Percentiles rank a stretch among this genome's conserved stretches.
These are phyloP conservation scores for Pyrus hybrid DNA, from an alignment of 331 rosid species.

Conservation along the genomic window DNA sequence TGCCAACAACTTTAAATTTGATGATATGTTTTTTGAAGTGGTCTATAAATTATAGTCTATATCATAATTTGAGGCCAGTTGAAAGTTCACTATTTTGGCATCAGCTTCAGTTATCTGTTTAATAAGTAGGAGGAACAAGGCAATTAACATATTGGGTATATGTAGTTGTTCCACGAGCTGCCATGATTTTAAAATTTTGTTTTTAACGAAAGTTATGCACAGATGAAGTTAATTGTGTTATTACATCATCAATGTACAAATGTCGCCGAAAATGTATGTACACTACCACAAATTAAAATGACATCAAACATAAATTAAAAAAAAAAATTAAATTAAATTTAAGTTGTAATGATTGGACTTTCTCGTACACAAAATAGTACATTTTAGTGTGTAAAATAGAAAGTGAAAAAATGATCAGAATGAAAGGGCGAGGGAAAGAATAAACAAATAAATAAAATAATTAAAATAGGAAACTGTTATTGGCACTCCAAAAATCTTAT, in stretches of 20 bases:
- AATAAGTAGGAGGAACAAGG: neutral
- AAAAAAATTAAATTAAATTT: neutral
- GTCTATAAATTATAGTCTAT: neutral
- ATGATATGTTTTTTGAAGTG: neutral
- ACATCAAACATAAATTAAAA: neutral
- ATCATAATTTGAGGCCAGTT: neutral
- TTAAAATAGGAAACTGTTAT: too few relatives aligned
- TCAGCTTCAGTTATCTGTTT: neutral
- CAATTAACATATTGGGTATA: neutral
- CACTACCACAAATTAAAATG: neutral
- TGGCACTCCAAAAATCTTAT: too few relatives aligned
- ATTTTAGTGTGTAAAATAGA: neutral
- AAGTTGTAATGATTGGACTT: neutral
- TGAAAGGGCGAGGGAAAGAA: neutral
- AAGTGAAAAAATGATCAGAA: neutral
- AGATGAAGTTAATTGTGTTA: neutral
- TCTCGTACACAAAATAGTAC: neutral
- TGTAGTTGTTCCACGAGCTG: neutral
- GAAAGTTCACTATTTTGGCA: neutral
- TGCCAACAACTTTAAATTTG: neutral
- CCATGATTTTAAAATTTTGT: neutral
- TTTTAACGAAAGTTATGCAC: neutral
- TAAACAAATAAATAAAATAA: neutral
- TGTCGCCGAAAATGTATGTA: neutral
- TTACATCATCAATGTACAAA: neutral